Conservation (phyloP, 805 yeast genomes). For the Candida succiphila region DNA sequence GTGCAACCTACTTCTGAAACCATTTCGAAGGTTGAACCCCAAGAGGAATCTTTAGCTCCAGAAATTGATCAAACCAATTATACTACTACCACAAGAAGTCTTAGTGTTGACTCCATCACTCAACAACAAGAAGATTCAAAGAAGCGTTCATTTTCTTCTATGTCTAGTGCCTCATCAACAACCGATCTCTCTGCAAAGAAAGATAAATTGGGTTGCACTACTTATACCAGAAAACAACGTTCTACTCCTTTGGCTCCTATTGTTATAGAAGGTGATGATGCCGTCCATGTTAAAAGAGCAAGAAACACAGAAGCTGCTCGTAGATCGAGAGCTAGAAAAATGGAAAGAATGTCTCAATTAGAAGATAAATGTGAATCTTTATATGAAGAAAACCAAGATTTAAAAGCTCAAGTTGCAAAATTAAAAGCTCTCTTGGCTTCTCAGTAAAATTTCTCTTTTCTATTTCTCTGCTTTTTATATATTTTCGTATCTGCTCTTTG, state of each 20-base stretch:
- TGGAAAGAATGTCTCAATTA: slow-evolving; percentile 77
- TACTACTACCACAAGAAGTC: too few species aligned
- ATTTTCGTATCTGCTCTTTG: background rate
- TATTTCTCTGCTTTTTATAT: background rate
- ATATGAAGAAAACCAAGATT: slow-evolving; percentile 35
- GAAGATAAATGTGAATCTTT: slow-evolving; percentile 69
- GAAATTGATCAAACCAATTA: slow-evolving; percentile 1
- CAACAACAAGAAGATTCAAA: slow-evolving; percentile 12
- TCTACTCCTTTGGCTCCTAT: slow-evolving; percentile 64
- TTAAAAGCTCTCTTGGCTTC: slow-evolving; percentile 37
- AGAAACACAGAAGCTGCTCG: slow-evolving; percentile 98
- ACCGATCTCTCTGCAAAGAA: slow-evolving; percentile 21
- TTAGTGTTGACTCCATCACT: slow-evolving; percentile 27
- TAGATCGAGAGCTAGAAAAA: slow-evolving; percentile 87
- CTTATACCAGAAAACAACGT: slow-evolving; percentile 74
- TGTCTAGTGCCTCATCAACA: slow-evolving; percentile 7
- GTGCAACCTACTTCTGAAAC: slow-evolving; percentile 4
- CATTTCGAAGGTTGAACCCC: slow-evolving; percentile 2
- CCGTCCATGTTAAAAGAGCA: slow-evolving; percentile 79
- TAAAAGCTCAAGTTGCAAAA: slow-evolving; percentile 7
- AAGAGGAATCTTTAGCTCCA: background rate
- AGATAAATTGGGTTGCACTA: slow-evolving; percentile 68
- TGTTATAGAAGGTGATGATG: slow-evolving; percentile 47
- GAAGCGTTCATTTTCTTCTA: slow-evolving; percentile 15
- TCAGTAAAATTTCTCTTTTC: slow-evolving; percentile 1